A percentile compares a stretch with the other conserved stretches of the same genome.
Conservation (phyloP, 2,329 filamentous ascomycete genomes). For the Proliferodiscus dingleyae region DNA sequence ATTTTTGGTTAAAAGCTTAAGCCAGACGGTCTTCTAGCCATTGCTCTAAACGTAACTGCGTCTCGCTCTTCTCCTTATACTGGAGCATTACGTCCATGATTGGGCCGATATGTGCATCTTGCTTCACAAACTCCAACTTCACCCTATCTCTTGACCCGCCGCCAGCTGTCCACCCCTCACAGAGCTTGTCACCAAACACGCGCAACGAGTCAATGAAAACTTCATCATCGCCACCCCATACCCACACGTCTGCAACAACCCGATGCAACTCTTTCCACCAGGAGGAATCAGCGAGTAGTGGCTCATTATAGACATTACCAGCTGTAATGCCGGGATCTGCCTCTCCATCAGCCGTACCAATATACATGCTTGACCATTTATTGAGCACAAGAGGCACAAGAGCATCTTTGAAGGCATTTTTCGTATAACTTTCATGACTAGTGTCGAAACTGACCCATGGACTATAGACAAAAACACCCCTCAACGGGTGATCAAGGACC, state of each 20-base stretch:
- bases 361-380: background rate
- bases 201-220: background rate
- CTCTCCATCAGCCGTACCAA: background rate
- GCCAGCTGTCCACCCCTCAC: background rate
- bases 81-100: background rate
- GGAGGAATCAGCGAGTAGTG: background rate
- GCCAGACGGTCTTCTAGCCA: background rate
- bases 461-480: background rate
- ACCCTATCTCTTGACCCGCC: background rate
- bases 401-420: background rate
- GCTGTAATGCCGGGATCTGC: background rate
- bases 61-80: background rate
- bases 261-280: background rate
- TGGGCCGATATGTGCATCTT: background rate
- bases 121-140: background rate
- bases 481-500: background rate
- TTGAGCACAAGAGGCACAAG: background rate
- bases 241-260: background rate
- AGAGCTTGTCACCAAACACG: background rate
- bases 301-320: background rate
- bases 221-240: background rate
- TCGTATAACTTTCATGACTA: background rate
- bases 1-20: no score
- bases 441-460: background rate
- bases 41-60: background rate